phyloP scores from a whole-genome alignment of 129 eudicot genomes.

The Kitagawia praeruptora region DNA sequence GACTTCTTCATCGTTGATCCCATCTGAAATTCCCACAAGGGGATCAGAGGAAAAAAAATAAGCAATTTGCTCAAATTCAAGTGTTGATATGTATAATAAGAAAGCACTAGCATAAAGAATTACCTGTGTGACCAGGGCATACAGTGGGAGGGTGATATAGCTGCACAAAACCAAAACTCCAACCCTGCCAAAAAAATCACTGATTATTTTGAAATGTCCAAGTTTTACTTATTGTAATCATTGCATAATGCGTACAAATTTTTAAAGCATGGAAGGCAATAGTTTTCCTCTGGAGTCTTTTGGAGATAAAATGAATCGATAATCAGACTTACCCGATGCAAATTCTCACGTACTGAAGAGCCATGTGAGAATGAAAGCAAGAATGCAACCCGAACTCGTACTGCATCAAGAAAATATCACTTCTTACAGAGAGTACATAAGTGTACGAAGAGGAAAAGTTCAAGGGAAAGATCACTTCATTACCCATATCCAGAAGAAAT shows the following conservation, averaged over 20 bases:
- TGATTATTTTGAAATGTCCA: not conserved
- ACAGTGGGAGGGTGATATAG: constrained; percentile 89
- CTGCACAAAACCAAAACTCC: constrained; percentile 59
- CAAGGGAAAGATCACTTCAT: constrained; percentile 9
- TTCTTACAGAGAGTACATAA: not conserved
- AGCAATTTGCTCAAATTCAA: not conserved
- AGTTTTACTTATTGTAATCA: not conserved
- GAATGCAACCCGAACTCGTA: constrained; percentile 83
- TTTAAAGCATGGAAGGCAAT: not conserved
- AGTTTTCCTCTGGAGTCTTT: not conserved
- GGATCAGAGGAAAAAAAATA: not conserved
- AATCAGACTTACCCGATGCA: constrained; percentile 54
- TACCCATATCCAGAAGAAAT: constrained; percentile 94
- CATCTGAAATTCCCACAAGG: constrained; percentile 44
- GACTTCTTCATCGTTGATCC: constrained; percentile 93
- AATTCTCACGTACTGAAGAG: constrained; percentile 44
- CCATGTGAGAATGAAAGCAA: constrained; percentile 53
- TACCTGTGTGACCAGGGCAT: constrained; percentile 96
- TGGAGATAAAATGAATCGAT: not conserved
- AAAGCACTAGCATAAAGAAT: not conserved
- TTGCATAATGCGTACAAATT: not conserved
- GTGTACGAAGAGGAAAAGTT: not conserved
- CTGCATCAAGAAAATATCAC: constrained; percentile 31
- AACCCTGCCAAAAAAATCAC: constrained; percentile 37
- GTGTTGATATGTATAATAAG: not conserved